Conservation (phyloP, 306 rosid genomes). For the Corylus avellana region DNA sequence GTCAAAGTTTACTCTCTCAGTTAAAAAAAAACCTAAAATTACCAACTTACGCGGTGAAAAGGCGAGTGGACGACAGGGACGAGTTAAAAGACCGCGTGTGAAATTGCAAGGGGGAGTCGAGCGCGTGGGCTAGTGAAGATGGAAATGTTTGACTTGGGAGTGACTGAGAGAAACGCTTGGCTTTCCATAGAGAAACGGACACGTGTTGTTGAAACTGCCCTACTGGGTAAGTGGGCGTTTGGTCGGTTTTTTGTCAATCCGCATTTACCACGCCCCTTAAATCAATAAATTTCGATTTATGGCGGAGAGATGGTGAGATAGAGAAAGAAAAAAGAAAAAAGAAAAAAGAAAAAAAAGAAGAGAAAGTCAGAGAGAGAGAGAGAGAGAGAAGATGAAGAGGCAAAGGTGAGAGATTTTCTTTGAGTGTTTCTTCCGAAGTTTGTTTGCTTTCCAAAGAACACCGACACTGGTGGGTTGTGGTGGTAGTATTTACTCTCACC, state of each 20-base stretch:
- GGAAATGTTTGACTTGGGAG: constrained; percentile 59
- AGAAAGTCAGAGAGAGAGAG: not conserved
- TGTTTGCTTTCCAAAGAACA: constrained; percentile 2
- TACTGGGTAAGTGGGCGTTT: constrained; percentile 32
- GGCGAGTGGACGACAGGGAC: not conserved
- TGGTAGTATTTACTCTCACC: constrained; percentile 12
- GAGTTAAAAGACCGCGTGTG: constrained; percentile 3
- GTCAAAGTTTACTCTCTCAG: constrained; percentile 29
- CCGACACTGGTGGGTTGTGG: constrained; percentile 27
- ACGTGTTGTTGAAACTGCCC: constrained; percentile 47
- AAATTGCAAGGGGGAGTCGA: not conserved
- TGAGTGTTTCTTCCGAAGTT: not conserved
- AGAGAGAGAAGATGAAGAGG: constrained; percentile 8
- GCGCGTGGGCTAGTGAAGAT: constrained; percentile 23
- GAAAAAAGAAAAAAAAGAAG: not conserved
- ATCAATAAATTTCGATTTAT: constrained; percentile 54
- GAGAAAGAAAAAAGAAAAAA: constrained; percentile 3
- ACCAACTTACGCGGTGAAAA: not conserved
- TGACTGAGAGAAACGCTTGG: constrained; percentile 36
- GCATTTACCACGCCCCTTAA: constrained; percentile 60
- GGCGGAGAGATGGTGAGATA: constrained; percentile 18
- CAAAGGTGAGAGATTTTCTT: constrained; percentile 9
- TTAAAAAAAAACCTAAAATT: not conserved
- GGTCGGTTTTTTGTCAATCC: constrained; percentile 52
- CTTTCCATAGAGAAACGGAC: constrained; percentile 24